Evolutionary conservation across 306 rosid genomes (phyloP).

Genomic region (Benincasa hispida): DNA sequence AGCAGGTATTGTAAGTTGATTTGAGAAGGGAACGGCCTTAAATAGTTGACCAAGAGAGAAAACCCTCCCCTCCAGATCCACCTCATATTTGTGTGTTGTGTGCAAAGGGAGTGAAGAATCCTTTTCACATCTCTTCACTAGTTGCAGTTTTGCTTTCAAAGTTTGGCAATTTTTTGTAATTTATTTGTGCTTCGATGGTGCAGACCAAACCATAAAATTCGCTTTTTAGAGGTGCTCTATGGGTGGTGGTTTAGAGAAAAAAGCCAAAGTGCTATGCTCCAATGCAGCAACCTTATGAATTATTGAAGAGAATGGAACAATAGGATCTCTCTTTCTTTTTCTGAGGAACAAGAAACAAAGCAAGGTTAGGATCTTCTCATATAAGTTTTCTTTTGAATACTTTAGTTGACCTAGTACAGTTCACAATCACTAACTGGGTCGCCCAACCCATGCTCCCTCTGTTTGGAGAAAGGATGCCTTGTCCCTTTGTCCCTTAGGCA

Average conservation of each 20-base stretch:
- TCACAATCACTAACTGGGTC: background rate
- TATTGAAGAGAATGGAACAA: background rate
- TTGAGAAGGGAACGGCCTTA: background rate
- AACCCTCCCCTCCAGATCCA: background rate
- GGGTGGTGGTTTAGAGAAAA: background rate
- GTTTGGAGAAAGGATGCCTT: background rate
- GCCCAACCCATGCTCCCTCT: background rate
- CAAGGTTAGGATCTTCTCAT: background rate
- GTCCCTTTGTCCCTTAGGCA: background rate
- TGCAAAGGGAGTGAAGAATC: background rate
- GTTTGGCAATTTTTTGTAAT: background rate
- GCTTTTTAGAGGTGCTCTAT: background rate
- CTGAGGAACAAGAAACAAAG: too few relatives aligned
- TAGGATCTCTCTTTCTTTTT: background rate
- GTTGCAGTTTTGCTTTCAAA: background rate
- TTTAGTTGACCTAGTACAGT: background rate
- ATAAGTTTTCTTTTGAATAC: too few relatives aligned
- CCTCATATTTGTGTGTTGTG: background rate
- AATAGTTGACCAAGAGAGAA: background rate
- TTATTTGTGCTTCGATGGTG: background rate
- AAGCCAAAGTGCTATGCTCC: background rate
- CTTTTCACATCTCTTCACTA: background rate
- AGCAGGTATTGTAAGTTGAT: background rate
- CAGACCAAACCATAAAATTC: background rate
- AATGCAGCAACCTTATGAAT: background rate